These are phyloP conservation scores for Adansonia grandidieri DNA, from an alignment of 441 rosid genomes.

Conservation along the genomic window DNA sequence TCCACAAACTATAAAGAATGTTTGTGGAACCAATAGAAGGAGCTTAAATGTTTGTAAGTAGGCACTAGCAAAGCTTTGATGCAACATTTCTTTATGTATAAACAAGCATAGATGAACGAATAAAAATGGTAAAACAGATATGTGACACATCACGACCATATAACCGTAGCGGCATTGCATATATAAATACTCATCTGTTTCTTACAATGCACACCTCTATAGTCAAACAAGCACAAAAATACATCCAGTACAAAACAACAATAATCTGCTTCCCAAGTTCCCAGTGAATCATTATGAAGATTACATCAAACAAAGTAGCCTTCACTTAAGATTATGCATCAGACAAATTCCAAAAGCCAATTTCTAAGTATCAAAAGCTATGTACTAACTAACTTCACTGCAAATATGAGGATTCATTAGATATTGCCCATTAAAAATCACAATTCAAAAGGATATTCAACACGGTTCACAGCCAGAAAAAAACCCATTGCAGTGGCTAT, in stretches of 20 bases:
- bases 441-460: background rate
- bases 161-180: background rate
- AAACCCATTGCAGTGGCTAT: background rate
- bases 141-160: background rate
- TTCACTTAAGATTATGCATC: background rate
- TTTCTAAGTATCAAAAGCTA: constrained; percentile 10
- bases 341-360: background rate
- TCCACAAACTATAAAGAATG: background rate
- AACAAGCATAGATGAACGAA: background rate
- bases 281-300: background rate
- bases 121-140: background rate
- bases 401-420: background rate
- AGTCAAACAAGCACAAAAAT: background rate
- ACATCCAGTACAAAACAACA: background rate
- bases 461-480: background rate
- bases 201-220: background rate
- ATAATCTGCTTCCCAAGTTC: background rate
- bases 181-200: background rate
- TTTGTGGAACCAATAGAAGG: background rate
- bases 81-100: background rate
- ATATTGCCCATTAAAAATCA: background rate
- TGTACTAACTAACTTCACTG: background rate
- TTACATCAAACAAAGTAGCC: background rate
- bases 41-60: background rate
- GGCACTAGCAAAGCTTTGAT: background rate